Evolutionary conservation across 306 rosid species (phyloP).

Genomic region (Inga leiocalycina): DNA sequence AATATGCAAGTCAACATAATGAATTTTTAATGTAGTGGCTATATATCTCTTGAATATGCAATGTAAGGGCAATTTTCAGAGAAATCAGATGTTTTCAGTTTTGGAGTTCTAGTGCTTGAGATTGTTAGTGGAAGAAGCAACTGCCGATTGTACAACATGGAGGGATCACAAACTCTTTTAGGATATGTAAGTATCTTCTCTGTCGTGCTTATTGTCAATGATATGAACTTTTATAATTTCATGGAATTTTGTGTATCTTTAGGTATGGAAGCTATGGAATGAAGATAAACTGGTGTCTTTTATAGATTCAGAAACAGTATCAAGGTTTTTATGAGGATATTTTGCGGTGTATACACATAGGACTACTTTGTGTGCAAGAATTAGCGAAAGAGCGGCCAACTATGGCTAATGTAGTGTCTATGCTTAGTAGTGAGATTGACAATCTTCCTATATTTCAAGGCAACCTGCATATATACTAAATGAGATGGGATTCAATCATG

Average conservation of each 20-base stretch:
- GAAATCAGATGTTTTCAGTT: background rate
- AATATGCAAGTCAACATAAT: too few relatives aligned
- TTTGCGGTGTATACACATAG: background rate
- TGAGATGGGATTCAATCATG: background rate
- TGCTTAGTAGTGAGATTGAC: background rate
- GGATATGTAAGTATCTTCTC: slow-evolving; percentile 3
- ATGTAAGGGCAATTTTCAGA: background rate
- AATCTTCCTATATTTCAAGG: background rate
- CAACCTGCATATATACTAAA: background rate
- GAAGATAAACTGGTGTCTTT: background rate
- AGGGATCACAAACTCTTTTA: slow-evolving; percentile 2
- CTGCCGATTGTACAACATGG: background rate
- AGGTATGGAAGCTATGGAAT: slow-evolving; percentile 2
- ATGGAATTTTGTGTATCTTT: background rate
- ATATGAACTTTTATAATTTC: background rate
- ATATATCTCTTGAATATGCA: slow-evolving; percentile 8
- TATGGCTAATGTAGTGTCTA: background rate
- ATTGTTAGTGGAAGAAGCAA: slow-evolving; percentile 16
- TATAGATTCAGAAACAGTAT: background rate
- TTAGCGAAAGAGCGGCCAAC: background rate
- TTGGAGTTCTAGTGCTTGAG: slow-evolving; percentile 3
- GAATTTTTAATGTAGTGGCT: background rate
- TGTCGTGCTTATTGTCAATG: background rate
- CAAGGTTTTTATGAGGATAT: background rate
- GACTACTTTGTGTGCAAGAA: background rate